phyloP scores from a whole-genome alignment of 331 rosid genomes.

The Rosa hybrid region DNA sequence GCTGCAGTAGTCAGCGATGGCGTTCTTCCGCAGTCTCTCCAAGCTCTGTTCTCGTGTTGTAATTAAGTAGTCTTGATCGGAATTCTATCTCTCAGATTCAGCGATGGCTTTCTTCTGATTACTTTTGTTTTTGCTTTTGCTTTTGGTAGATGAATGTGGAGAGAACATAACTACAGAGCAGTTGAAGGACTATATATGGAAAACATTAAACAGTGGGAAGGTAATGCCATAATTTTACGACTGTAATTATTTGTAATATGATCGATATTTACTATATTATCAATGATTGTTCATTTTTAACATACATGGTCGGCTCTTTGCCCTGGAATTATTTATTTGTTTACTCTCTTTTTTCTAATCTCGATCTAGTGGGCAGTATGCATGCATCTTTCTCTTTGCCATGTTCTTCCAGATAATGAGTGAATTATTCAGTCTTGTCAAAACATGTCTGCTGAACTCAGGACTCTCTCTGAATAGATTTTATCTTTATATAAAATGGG shows the following conservation, averaged over 20 bases:
- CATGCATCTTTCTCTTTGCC: constrained; percentile 5
- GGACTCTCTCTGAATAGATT: neutral
- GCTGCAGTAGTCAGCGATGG: constrained; percentile 40
- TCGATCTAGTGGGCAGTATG: neutral
- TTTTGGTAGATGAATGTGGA: constrained; percentile 88
- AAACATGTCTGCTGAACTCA: neutral
- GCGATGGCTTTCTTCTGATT: too few species aligned
- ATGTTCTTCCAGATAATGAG: neutral
- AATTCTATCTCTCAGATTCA: neutral
- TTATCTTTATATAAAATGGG: neutral
- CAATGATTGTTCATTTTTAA: neutral
- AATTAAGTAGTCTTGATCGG: constrained; percentile 28
- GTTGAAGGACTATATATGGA: constrained; percentile 71
- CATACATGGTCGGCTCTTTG: neutral
- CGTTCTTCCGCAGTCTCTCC: constrained; percentile 68
- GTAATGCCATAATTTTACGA: constrained; percentile 31
- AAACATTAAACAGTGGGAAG: constrained; percentile 90
- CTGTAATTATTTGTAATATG: neutral
- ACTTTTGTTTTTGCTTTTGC: too few species aligned
- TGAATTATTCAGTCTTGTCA: neutral
- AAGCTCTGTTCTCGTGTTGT: constrained; percentile 80
- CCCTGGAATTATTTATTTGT: neutral
- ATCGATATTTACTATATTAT: neutral
- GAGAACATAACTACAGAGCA: constrained; percentile 74
- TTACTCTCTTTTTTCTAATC: neutral